phyloP scores from a whole-genome alignment of 2,329 filamentous ascomycete species.

The Cadophora sp. region DNA sequence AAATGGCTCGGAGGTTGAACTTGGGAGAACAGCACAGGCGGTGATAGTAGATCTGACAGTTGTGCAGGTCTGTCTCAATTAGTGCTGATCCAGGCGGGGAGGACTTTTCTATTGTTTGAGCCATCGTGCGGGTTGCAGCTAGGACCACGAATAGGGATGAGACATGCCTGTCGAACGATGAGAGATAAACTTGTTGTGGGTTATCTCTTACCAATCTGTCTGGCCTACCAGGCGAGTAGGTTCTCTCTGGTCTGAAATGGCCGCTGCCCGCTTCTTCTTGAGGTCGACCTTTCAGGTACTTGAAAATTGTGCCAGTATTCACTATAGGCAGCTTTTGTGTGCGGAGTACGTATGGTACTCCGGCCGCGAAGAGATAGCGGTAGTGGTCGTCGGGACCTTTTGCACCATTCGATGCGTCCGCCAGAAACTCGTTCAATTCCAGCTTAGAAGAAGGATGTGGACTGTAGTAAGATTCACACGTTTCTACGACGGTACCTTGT shows the following conservation, averaged over 20 bases:
- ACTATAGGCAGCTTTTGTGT: neutral
- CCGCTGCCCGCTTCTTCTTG: neutral
- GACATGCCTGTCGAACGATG: no score
- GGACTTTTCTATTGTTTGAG: no score
- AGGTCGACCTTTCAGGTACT: neutral
- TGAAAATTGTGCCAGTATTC: neutral
- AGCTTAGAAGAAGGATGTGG: neutral
- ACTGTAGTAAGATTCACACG: neutral
- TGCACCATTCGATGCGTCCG: neutral
- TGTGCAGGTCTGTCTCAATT: no score
- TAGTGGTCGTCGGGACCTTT: neutral
- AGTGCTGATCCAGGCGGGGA: no score
- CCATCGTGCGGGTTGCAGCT: no score
- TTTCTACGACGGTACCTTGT: slow-evolving; percentile 30
- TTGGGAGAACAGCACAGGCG: no score
- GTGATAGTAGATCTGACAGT: no score
- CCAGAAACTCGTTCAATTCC: no score
- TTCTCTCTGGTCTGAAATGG: neutral
- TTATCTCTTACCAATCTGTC: neutral
- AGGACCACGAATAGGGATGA: no score
- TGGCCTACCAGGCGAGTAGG: neutral
- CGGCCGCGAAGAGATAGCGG: neutral
- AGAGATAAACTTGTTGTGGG: no score
- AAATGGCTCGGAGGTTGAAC: no score
- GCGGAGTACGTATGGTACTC: neutral